phyloP scores from a whole-genome alignment of 2,329 filamentous ascomycete species.

The Neobulgaria alba region DNA sequence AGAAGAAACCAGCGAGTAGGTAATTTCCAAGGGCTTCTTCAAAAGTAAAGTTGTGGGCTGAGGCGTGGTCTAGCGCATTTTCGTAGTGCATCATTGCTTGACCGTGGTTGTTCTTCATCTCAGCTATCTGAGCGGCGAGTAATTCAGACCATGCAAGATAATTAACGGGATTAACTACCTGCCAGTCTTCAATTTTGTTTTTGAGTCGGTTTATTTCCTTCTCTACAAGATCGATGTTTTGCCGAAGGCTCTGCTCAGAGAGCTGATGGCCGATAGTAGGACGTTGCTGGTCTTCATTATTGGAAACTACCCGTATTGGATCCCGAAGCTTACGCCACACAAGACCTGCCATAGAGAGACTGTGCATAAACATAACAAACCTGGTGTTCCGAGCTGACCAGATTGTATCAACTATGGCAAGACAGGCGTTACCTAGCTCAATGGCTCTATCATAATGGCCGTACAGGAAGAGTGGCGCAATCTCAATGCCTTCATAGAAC shows the following conservation, averaged over 20 bases:
- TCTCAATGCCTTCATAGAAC: slow-evolving; percentile 60
- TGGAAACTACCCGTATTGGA: slow-evolving; percentile 15
- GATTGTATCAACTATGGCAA: slow-evolving; percentile 39
- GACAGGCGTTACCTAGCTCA: slow-evolving; percentile 44
- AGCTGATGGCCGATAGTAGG: neutral
- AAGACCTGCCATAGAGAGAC: slow-evolving; percentile 45
- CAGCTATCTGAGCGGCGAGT: slow-evolving; percentile 59
- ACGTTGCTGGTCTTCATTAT: slow-evolving; percentile 28
- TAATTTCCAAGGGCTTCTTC: slow-evolving; percentile 69
- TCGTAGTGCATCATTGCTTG: slow-evolving; percentile 58
- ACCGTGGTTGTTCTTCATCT: slow-evolving; percentile 50
- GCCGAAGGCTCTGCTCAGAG: slow-evolving; percentile 4
- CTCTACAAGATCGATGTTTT: slow-evolving; percentile 34
- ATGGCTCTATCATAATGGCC: slow-evolving; percentile 53
- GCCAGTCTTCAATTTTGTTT: slow-evolving; percentile 55
- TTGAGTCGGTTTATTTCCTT: slow-evolving; percentile 45
- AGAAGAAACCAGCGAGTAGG: slow-evolving; percentile 63
- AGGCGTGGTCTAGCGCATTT: slow-evolving; percentile 61
- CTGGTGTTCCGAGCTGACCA: slow-evolving; percentile 54
- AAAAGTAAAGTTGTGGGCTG: slow-evolving; percentile 56
- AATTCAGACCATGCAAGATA: slow-evolving; percentile 62
- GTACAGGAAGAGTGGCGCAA: slow-evolving; percentile 54
- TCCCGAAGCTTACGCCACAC: slow-evolving; percentile 30
- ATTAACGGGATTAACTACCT: slow-evolving; percentile 57
- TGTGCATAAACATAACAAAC: slow-evolving; percentile 50